phyloP scores from a whole-genome alignment of 2,329 filamentous ascomycete species.

The Pseudomassariella vexata region DNA sequence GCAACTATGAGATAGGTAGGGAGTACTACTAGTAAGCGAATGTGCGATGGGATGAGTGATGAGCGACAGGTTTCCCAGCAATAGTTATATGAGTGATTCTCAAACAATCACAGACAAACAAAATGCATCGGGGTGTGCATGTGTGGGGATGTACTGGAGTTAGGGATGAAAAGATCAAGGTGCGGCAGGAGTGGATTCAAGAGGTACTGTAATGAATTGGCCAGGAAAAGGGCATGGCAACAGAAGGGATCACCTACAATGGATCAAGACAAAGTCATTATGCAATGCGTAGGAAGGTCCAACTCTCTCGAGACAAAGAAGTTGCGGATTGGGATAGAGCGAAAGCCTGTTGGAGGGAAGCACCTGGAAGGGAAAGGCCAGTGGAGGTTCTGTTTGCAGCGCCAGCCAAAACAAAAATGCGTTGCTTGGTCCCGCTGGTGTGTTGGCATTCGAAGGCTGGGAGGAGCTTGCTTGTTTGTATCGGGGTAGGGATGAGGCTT shows the following conservation, averaged over 20 bases:
- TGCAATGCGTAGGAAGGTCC: conserved; percentile 1
- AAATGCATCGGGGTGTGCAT: background rate
- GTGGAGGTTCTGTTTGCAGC: conserved; percentile 6
- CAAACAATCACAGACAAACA: background rate
- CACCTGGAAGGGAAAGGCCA: conserved; percentile 4
- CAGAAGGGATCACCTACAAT: background rate
- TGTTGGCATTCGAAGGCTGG: background rate
- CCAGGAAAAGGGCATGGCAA: conserved; percentile 1
- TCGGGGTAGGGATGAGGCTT: background rate
- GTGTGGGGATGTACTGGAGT: background rate
- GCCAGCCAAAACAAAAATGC: conserved; percentile 2
- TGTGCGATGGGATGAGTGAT: background rate
- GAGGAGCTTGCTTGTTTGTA: background rate
- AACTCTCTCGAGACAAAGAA: too few species aligned
- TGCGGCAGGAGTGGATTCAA: background rate
- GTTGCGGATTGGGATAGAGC: too few species aligned
- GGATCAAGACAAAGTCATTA: background rate
- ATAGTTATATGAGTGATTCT: background rate
- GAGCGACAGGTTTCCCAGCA: background rate
- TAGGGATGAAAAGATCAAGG: background rate
- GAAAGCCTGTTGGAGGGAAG: conserved; percentile 5
- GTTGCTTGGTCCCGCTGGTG: conserved; percentile 2
- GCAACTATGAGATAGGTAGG: background rate
- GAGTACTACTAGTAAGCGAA: too few species aligned
- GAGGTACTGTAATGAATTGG: background rate